Evolutionary conservation across 2,329 filamentous ascomycete species (phyloP).

Genomic region (Colletotrichum graminicola): DNA sequence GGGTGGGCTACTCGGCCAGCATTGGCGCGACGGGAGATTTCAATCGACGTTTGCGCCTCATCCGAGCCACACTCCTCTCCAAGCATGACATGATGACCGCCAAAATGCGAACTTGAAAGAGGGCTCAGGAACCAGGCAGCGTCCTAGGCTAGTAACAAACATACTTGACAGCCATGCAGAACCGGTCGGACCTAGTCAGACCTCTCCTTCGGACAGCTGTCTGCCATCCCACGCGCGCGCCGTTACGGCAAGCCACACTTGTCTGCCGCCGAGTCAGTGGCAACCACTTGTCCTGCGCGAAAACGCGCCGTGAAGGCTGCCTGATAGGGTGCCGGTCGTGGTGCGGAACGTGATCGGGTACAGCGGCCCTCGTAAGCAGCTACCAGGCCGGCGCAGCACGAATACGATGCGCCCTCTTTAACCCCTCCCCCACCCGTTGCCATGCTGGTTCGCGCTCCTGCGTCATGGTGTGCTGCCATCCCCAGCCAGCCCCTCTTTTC

Average conservation of each 20-base stretch:
- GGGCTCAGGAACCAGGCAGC: neutral
- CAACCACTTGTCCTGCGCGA: conserved; percentile 3
- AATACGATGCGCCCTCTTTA: conserved; percentile 16
- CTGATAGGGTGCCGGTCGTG: neutral
- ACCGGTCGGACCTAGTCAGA: neutral
- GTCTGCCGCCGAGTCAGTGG: neutral
- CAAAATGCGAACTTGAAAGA: neutral
- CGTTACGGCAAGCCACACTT: conserved; percentile 13
- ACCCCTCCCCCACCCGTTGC: conserved; percentile 6
- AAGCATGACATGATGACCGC: neutral
- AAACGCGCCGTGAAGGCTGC: conserved; percentile 2
- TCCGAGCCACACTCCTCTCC: neutral
- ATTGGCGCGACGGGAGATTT: neutral
- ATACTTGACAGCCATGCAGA: neutral
- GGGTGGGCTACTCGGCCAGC: neutral
- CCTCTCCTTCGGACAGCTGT: neutral
- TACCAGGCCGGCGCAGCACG: neutral
- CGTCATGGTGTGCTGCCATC: neutral
- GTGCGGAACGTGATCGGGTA: neutral
- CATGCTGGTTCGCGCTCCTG: neutral
- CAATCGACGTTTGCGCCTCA: neutral
- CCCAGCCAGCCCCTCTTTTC: neutral
- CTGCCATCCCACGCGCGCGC: conserved; percentile 6
- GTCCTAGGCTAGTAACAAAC: neutral
- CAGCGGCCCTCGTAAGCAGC: neutral